These are phyloP conservation scores for Didymella exigua DNA, from an alignment of 2,329 filamentous ascomycete genomes.

Conservation along the genomic window DNA sequence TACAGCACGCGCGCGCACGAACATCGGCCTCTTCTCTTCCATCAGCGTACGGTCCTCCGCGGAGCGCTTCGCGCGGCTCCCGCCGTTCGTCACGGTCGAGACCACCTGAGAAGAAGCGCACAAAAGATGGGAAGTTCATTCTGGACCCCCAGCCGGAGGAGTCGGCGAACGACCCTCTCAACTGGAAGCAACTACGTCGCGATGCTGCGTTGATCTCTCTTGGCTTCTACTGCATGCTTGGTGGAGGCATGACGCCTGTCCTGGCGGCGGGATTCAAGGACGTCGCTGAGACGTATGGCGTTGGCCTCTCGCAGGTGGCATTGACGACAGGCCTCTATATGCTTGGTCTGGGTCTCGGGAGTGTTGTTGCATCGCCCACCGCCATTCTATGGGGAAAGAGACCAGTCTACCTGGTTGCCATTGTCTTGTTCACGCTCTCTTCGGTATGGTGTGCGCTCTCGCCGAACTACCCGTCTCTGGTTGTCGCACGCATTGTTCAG, in stretches of 20 bases:
- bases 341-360: conserved; percentile 87
- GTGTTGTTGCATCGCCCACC: conserved; percentile 83
- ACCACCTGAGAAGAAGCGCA: conserved; percentile 69
- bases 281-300: conserved; percentile 69
- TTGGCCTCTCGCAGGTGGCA: conserved; percentile 75
- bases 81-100: conserved; percentile 32
- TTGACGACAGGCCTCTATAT: conserved; percentile 92
- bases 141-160: conserved; percentile 92
- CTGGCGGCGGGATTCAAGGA: conserved; percentile 88
- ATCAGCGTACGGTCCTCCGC: conserved; percentile 30
- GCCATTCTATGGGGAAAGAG: conserved; percentile 91
- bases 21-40: conserved; percentile 61
- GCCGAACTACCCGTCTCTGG: conserved; percentile 76
- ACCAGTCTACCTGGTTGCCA: conserved; percentile 81
- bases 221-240: conserved; percentile 91
- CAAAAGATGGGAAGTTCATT: conserved; percentile 80
- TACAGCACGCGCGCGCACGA: conserved; percentile 66
- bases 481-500: conserved; percentile 83
- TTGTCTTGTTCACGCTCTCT: conserved; percentile 76
- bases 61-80: conserved; percentile 28
- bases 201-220: conserved; percentile 80
- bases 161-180: conserved; percentile 86
- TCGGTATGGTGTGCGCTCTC: conserved; percentile 87
- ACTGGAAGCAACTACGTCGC: conserved; percentile 84
- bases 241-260: conserved; percentile 89